phyloP scores from a whole-genome alignment of 1,284 basidiomycete species.

The Mixia osmundae region DNA sequence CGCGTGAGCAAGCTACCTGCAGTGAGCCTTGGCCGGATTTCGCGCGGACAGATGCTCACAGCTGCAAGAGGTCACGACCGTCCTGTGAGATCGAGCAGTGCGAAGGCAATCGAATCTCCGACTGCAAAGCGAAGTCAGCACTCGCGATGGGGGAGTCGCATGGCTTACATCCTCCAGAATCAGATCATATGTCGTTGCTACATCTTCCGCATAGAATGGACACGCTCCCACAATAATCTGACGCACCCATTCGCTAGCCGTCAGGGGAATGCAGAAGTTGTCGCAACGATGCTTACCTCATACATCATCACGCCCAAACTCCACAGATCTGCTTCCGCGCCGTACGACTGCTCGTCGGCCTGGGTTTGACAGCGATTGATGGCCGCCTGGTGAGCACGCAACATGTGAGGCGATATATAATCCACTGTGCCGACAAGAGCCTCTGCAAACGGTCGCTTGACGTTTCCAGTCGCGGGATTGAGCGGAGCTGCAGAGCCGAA shows the following conservation, averaged over 20 bases:
- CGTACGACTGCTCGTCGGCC: no score
- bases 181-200: background rate
- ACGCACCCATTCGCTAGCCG: background rate
- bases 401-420: conserved; percentile 1
- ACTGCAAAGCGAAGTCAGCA: no score
- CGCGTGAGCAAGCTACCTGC: no score
- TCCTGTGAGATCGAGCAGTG: no score
- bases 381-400: conserved; percentile 1
- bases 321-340: background rate
- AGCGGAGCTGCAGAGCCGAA: conserved; percentile 7
- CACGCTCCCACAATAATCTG: background rate
- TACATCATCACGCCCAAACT: conserved; percentile 1
- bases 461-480: background rate
- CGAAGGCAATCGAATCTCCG: no score
- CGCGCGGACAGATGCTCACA: no score
- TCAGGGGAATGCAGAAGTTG: background rate
- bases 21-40: no score
- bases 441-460: background rate
- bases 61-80: no score
- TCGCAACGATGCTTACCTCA: background rate
- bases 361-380: background rate
- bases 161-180: no score
- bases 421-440: background rate
- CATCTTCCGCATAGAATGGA: conserved; percentile 1
- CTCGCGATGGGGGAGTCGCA: no score